Base-by-base conservation (phyloP, 306 rosid genomes). In the Cicer judaicum region DNA sequence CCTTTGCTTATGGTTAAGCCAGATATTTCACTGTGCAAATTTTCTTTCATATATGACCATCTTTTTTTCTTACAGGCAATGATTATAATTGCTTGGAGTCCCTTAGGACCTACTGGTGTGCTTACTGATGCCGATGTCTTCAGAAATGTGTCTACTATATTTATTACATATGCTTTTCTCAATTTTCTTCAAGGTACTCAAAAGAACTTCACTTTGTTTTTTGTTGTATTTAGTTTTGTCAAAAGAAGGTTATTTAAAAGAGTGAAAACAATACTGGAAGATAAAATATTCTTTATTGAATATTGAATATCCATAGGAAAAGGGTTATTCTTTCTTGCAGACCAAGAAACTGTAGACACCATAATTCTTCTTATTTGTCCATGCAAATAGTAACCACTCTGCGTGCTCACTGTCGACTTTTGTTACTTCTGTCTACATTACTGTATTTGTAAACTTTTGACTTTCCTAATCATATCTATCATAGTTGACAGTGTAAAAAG, bases 11-110 rank as follows among this genome's bases (percentile, higher is more conserved):
- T 70, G 53, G 56, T 71, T 46, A 40, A 55, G 59, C 59, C 36
- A 55, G 16, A 61, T 21, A 41, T 61, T 73, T 80, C 47, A 59
- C 56, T 21, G 14, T 10, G 49, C 49, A 52, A 71, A 44, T 14
- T 67, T 44, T 79, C 16, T 73, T 18, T 61, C 70, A 73, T 40
- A 60, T 50, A 12, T 43, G 59, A 7, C 42, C 73, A 2, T 78
- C 29, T 48, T 76, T 60, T 60, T 81, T 87, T 3, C 36, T 29
- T 84, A 80, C 89, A 95, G 99, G 99, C 90, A 54, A 95, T 95
- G 99, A 78, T 95, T 72, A 87, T 95, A 63, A 71, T 90, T 83
- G 96, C 96, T 59, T 95, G 99, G 99, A 91, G 96, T 86, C 77
- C 90, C 76, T 77, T 79, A 74, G 99, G 97, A 53, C 91, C 88